Base-by-base conservation (phyloP, 108 stramenopile species). In the Aureococcus anophagefferens region DNA sequence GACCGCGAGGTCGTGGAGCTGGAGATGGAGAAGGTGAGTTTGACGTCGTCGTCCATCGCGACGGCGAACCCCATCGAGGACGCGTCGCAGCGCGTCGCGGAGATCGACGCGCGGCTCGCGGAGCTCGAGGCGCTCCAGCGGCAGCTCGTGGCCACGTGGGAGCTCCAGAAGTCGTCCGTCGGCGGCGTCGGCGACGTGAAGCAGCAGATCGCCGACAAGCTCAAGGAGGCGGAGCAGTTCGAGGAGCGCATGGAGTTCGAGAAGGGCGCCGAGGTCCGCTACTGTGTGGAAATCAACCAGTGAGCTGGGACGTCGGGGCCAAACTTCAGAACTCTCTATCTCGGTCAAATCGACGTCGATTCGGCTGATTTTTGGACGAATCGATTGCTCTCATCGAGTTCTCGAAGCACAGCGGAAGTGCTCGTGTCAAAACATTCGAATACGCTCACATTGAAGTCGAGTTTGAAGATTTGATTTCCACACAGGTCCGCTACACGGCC, bases 101-200 rank as follows among this genome's bases (percentile, higher is more conserved):
- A 44, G 67, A 83, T 83, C 34, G 89, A 93, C 72, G 88, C 86
- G 30, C 81, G 82, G 1, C 70, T 88, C 17, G 85, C 86, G 17
- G 45, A 77, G 44, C 77, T 90, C 16, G 79, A 90, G n/a, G 80
- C 85, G 65, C 80, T 88, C 73, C 82, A 81, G 88, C 76, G 87
- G 21, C 80, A 83, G 9, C 40, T 44, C 40, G 40, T 11, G 40
- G 40, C 5, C 40, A 13, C 40, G 9, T 44, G 40, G 40, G 9
- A 44, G 40, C 9, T 13, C 40, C 40, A 44, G 40, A 5, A 13
- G 9, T 5, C 40, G 9, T 11, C 9, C 40, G 40, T 44, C 40
- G 40, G 40, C 40, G 13, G 40, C 40, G 29, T 80, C 59, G 70
- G 63, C 37, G 28, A 40, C 35, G 34, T 87, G 7, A 84, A 85